A percentile compares a stretch with the other conserved stretches of the same genome.
Evolutionary conservation across 2,329 filamentous ascomycete species (phyloP).

Genomic region (Aureobasidium leucospermi): DNA sequence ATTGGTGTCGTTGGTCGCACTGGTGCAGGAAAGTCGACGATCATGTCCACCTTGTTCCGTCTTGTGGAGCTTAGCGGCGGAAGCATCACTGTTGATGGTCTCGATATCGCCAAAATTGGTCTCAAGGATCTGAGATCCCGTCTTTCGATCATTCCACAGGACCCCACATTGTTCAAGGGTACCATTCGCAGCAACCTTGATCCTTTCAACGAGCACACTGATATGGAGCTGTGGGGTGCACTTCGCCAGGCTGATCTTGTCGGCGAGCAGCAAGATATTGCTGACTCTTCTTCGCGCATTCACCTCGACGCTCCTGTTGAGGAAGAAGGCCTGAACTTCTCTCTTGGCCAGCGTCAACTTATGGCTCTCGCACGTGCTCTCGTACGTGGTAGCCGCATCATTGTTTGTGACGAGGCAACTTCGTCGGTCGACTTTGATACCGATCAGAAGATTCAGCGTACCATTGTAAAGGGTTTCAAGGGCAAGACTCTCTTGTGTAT

Average conservation of each 20-base stretch:
- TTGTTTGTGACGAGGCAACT: conserved; percentile 95
- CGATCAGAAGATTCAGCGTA: conserved; percentile 87
- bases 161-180: conserved; percentile 74
- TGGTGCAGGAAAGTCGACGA: conserved; percentile 74
- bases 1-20: conserved; percentile 77
- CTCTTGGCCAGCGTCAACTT: conserved; percentile 85
- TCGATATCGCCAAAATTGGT: conserved; percentile 62
- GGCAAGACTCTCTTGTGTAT: conserved; percentile 89
- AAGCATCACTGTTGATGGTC: conserved; percentile 42
- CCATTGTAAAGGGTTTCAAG: conserved; percentile 76
- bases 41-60: conserved; percentile 77
- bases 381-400: conserved; percentile 80
- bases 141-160: conserved; percentile 71
- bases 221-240: conserved; percentile 70
- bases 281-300: conserved; percentile 49
- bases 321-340: conserved; percentile 94
- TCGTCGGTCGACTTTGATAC: conserved; percentile 92
- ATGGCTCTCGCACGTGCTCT: conserved; percentile 91
- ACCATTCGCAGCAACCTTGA: conserved; percentile 75
- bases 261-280: conserved; percentile 40
- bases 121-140: conserved; percentile 68
- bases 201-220: conserved; percentile 70
- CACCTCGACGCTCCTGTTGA: conserved; percentile 80
- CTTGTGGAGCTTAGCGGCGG: conserved; percentile 47
- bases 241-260: conserved; percentile 71